phyloP scores from a whole-genome alignment of 352 stramenopile species.

The Globisporangium parvum region DNA sequence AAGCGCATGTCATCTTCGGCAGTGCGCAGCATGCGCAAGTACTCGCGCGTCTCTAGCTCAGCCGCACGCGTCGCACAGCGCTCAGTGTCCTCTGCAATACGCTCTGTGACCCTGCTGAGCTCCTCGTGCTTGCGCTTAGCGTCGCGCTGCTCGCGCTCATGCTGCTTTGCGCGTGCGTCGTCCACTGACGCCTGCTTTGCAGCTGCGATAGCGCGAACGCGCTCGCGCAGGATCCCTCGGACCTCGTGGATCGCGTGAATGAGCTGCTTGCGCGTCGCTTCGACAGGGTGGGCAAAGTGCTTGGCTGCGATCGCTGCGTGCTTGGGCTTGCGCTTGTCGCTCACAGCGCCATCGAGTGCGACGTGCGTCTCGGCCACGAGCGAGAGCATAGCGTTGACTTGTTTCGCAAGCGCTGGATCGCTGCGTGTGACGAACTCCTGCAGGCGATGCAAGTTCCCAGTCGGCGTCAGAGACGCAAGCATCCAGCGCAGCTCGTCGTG shows the following conservation, averaged over 20 bases:
- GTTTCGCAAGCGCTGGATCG: constrained; percentile 23
- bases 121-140: constrained; percentile 12
- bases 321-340: constrained; percentile 19
- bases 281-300: constrained; percentile 23
- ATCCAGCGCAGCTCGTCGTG: constrained; percentile 35
- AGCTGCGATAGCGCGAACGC: constrained; percentile 21
- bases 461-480: constrained; percentile 43
- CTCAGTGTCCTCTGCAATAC: constrained; percentile 27
- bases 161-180: constrained; percentile 14
- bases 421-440: constrained; percentile 32
- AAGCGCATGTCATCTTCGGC: constrained; percentile 27
- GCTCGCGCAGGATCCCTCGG: constrained; percentile 20
- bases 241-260: constrained; percentile 45
- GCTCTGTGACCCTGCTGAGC: constrained; percentile 19
- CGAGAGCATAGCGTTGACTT: constrained; percentile 42
- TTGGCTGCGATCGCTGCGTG: constrained; percentile 28
- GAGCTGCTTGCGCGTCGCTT: constrained; percentile 38
- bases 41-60: constrained; percentile 46
- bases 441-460: constrained; percentile 52
- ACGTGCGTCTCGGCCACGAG: constrained; percentile 57
- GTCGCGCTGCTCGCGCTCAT: constrained; percentile 2
- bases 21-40: constrained; percentile 28
- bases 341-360: constrained; percentile 18
- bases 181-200: constrained; percentile 26
- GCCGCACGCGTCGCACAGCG: constrained; percentile 30